Evolutionary conservation across 2,329 filamentous ascomycete genomes (phyloP), one percentile per base, ranked within the genome.

Genomic region (Xylaria hypoxylon): DNA sequence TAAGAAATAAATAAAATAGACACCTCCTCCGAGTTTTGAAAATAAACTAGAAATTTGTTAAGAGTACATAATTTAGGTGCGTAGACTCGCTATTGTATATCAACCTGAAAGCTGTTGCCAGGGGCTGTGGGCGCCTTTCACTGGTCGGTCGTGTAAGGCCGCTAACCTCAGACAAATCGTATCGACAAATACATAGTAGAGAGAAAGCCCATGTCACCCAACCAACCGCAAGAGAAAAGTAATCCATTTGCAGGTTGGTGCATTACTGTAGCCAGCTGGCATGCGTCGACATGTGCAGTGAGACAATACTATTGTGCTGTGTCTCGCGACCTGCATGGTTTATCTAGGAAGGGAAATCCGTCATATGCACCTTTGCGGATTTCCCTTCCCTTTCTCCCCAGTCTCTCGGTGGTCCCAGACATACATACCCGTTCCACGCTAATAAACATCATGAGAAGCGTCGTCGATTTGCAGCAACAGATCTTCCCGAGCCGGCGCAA

Each of bases 401-500:
- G 15, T 38, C 35, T 50, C 33, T 60, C n/a, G 17, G 44, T 28
- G 8, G 24, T 22, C 24, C 22, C 38, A 59, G 60, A 52, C 26
- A 56, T 15, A 51, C 35, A n/a, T n/a, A 22, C 17, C 31, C 26
- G 45, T 47, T 35, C 33, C 35, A 51, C 51, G 26, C 26, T 47
- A 38, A 42, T 15, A 42, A 50, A 31, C 72, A 72, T 56, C 66
- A 74, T 73, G 73, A 73, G 62, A 71, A 71, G 40, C 44, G 68
- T 73, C 64, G 53, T 67, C 61, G 69, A 64, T 38, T 62, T 60
- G 53, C 67, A 58, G 57, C 60, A 64, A 24, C 51, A 70, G 61
- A 64, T 61, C 45, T 62, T 44, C 62, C 64, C 62, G 56, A 59
- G 67, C 68, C 70, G 57, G 59, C 50, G 60, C 68, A 74, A 64